phyloP scores from a whole-genome alignment of 257 asterid genomes.

The Linderniella brevidens region DNA sequence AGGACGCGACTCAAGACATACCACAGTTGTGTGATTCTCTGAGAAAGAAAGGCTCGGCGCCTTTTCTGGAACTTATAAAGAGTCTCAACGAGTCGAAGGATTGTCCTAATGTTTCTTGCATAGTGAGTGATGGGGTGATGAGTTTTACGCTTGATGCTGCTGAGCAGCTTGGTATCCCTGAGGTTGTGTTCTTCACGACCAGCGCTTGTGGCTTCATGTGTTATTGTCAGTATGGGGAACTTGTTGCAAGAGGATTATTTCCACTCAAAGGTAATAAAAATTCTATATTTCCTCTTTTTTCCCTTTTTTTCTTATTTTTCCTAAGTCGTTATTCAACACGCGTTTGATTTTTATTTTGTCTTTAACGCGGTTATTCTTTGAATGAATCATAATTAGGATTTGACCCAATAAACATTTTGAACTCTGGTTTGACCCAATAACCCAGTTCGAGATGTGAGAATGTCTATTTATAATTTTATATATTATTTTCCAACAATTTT shows the following conservation, averaged over 20 bases:
- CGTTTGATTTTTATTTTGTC: too few species aligned
- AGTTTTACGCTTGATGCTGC: conserved; percentile 54
- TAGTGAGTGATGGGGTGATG: conserved; percentile 52
- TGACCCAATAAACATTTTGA: too few species aligned
- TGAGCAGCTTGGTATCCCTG: conserved; percentile 35
- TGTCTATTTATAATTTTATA: too few species aligned
- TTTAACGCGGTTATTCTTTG: too few species aligned
- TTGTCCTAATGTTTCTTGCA: conserved; percentile 34
- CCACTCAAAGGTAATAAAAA: conserved; percentile 31
- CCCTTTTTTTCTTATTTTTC: too few species aligned
- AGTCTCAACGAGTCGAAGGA: conserved; percentile 23
- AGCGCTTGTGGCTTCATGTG: conserved; percentile 53
- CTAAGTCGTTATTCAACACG: too few species aligned
- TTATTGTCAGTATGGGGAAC: conserved; percentile 26
- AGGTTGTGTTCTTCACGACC: conserved; percentile 37
- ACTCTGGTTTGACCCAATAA: too few species aligned
- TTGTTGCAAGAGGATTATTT: conserved; percentile 26
- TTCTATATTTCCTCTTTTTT: too few species aligned
- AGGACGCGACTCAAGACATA: conserved; percentile 50
- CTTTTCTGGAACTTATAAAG: conserved; percentile 29
- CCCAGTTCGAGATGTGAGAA: too few species aligned
- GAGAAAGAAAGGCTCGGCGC: conserved; percentile 15
- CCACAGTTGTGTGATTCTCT: conserved; percentile 33
- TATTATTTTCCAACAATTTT: too few species aligned
- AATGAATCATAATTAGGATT: too few species aligned